These are phyloP conservation scores for Brachypodium distachyon DNA, from an alignment of 202 grass and related monocot genomes.

Conservation along the genomic window DNA sequence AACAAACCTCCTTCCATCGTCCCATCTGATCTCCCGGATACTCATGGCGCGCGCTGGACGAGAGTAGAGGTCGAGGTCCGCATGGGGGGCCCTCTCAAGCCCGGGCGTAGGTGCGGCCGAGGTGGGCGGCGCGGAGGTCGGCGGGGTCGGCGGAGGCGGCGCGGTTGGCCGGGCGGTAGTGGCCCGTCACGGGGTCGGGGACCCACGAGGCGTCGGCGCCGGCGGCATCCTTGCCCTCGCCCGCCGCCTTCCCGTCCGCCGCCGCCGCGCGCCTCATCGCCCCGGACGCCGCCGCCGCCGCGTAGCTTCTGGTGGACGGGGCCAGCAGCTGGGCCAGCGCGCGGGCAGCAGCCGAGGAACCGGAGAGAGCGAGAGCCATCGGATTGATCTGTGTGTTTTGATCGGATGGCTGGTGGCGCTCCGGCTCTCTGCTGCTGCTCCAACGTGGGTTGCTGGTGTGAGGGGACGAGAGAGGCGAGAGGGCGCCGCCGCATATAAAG, in stretches of 20 bases:
- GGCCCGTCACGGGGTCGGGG: constrained; percentile 40
- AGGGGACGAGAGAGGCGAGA: background rate
- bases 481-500: background rate
- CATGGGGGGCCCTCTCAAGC: too few species aligned
- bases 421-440: background rate
- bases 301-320: constrained; percentile 16
- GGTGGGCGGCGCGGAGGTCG: constrained; percentile 47
- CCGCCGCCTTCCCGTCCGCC: background rate
- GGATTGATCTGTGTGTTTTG: background rate
- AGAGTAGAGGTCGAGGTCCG: too few species aligned
- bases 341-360: constrained; percentile 9
- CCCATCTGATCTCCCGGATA: too few species aligned
- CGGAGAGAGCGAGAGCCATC: constrained; percentile 44
- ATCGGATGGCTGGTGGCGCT: constrained; percentile 11
- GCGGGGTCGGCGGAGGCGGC: constrained; percentile 30
- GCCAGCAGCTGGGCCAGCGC: background rate
- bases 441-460: background rate
- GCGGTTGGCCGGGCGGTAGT: constrained; percentile 44
- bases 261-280: constrained; percentile 15
- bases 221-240: constrained; percentile 14
- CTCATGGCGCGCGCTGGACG: too few species aligned
- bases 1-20: background rate
- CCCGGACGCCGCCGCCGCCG: constrained; percentile 20
- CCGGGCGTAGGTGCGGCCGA: constrained; percentile 21
- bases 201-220: constrained; percentile 29